Base-by-base conservation (phyloP, 1,284 basidiomycete genomes). In the Prillingera fragicola region DNA sequence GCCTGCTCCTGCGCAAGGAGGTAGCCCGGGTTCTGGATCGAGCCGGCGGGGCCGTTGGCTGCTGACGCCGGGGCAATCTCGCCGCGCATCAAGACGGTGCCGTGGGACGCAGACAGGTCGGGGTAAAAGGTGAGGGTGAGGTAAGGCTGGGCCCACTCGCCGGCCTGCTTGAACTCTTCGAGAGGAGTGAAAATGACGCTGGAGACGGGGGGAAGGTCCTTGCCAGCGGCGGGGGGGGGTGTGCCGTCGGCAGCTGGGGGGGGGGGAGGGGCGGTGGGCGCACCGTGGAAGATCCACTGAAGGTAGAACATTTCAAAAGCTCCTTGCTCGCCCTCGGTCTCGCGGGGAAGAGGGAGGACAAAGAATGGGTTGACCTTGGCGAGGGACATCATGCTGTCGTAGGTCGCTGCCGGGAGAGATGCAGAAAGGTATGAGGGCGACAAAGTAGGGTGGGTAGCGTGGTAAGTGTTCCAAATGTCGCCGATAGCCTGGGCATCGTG, bases 51-150 rank as follows among this genome's bases (percentile, higher is more conserved):
- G 3, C 60, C 58, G 17, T 57, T 48, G 9, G 64, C 57, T 32
- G 59, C 51, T 2, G 63, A 50, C 8, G 61, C 57, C 1, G 85
- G 81, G 0, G 89, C 89, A 52, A 97, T 83, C 69, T 97, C 94
- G 15, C 94, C 95, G 27, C 91, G 79, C 72, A 97, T 78, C 7
- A 99, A 78, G 1, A 96, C 88, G 32, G 86, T 66, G 13, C 80
- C 82, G 65, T 97, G 92, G 6, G 83, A 83, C 21, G 77, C 65
- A 1, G 83, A 79, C 7, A 98, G 73, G 63, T 98, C 94, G 29
- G 92, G 85, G 71, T 97, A 96, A 67, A 89, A 82, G 6, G 94
- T 95, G 36, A 97, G 65, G 26, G 88, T 85, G 21, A 99, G 77
- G 61, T 87, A 85, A 0, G 94, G 92, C 27, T 90, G 91, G 3